These are phyloP conservation scores for Tetrapisispora pingtungensis DNA, from an alignment of 805 yeast species.

Conservation along the genomic window DNA sequence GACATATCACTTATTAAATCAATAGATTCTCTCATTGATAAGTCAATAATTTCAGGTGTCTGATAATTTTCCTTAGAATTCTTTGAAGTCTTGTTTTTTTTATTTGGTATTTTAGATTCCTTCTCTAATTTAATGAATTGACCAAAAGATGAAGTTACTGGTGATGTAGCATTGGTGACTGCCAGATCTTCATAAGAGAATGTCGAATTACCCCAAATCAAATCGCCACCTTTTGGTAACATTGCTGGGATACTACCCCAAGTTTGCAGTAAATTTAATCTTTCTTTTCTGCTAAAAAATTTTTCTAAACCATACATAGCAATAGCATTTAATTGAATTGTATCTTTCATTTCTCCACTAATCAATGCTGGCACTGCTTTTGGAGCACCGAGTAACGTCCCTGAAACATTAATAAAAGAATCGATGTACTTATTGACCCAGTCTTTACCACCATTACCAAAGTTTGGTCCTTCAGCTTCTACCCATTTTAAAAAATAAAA, in stretches of 20 bases:
- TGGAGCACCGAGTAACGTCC: conserved; percentile 89
- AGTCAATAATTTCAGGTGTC: conserved; percentile 30
- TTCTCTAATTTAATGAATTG: conserved; percentile 54
- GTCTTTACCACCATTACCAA: conserved; percentile 80
- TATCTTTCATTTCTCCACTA: conserved; percentile 98
- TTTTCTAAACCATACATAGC: conserved; percentile 93
- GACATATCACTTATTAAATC: conserved; percentile 53
- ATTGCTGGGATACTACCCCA: conserved; percentile 92
- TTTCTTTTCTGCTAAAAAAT: conserved; percentile 81
- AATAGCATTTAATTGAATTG: conserved; percentile 83
- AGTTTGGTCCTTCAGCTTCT: conserved; percentile 70
- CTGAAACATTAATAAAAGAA: conserved; percentile 78
- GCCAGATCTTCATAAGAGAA: conserved; percentile 61
- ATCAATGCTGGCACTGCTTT: conserved; percentile 83
- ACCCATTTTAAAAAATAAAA: conserved; percentile 93
- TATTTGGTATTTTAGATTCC: conserved; percentile 3
- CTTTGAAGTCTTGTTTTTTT: conserved; percentile 25
- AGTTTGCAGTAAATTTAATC: conserved; percentile 73
- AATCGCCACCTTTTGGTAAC: conserved; percentile 92
- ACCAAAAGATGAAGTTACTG: conserved; percentile 42
- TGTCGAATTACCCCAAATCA: conserved; percentile 72
- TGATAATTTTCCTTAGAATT: neutral
- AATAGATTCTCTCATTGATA: conserved; percentile 59
- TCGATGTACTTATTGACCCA: conserved; percentile 87
- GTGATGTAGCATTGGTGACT: conserved; percentile 18